Evolutionary conservation across 805 yeast genomes (phyloP), one percentile per base, ranked within the genome.

Genomic region (Komagataella ulmi): DNA sequence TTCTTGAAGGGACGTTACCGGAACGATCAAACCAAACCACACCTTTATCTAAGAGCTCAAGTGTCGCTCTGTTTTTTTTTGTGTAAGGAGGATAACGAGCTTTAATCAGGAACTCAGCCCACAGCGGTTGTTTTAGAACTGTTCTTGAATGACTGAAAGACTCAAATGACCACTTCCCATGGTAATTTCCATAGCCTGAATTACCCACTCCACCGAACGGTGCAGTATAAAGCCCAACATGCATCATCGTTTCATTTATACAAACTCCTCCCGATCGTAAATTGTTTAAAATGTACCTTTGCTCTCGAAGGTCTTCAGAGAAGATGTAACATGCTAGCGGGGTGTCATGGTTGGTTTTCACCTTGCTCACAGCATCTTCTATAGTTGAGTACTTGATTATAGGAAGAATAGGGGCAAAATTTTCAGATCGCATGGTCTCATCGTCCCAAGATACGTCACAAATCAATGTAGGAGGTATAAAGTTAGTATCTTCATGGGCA

Each of bases 121-220:
- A 80, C 53, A 72, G 73, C 14, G 84, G 81, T 62, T 84, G 87
- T 49, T 72, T 75, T 56, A 86, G 62, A 2, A 81, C 70, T 0
- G 89, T 76, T 59, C 95, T 76, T 61, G 77, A 78, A 64, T 87
- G 95, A 1, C 88, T 76, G 61, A 90, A 90, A n/a, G 85, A 72
- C 47, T 80, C 77, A 55, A 81, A 74, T 7, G 89, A 83, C 62
- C 68, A 73, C 55, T 66, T 67, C 3, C 97, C 96, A 62, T 89
- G 97, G 66, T 88, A 89, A 40, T 75, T 68, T 8, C 97, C 97
- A 53, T 71, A 69, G 1, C 98, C 98, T 0, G 96, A 87, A 14
- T 63, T 63, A 12, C 97, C 97, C 52, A 90, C 69, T 21, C 98
- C 98, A 40, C 98, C 98, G 66, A 90, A 91, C 23, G 97, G 97